Evolutionary conservation across 2,329 filamentous ascomycete genomes (phyloP).

Genomic region (Eurotiales sp.): DNA sequence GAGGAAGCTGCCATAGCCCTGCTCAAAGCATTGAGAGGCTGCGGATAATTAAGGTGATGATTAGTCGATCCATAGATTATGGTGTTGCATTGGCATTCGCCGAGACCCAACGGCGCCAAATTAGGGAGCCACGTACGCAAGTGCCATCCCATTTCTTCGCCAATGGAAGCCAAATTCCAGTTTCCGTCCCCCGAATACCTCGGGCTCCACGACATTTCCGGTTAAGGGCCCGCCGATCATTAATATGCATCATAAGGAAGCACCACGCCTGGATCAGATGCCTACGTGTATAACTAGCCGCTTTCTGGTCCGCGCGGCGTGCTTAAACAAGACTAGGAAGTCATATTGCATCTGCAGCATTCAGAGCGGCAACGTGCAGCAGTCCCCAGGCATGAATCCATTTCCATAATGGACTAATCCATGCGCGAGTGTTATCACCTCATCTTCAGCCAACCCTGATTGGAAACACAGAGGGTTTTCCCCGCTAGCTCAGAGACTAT

Average conservation of each 20-base stretch:
- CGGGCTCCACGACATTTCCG: neutral
- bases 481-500: too few species aligned
- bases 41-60: neutral
- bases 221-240: slow-evolving; percentile 5
- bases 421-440: too few species aligned
- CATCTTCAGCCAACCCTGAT: too few species aligned
- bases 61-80: slow-evolving; percentile 2
- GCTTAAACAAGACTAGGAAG: too few species aligned
- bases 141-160: neutral
- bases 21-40: neutral
- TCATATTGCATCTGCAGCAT: too few species aligned
- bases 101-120: neutral
- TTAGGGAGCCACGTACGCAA: neutral
- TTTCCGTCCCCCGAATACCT: neutral
- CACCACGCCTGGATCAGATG: neutral
- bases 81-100: slow-evolving; percentile 4
- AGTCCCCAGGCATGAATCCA: too few species aligned
- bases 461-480: too few species aligned
- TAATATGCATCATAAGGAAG: neutral
- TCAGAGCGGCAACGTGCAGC: too few species aligned
- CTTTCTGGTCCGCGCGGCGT: too few species aligned
- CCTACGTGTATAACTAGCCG: too few species aligned
- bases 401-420: too few species aligned
- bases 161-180: neutral
- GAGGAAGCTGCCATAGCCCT: neutral